Evolutionary conservation across 1,284 basidiomycete genomes (phyloP), one percentile per base, ranked within the genome.

Genomic region (Naganishia sp.): DNA sequence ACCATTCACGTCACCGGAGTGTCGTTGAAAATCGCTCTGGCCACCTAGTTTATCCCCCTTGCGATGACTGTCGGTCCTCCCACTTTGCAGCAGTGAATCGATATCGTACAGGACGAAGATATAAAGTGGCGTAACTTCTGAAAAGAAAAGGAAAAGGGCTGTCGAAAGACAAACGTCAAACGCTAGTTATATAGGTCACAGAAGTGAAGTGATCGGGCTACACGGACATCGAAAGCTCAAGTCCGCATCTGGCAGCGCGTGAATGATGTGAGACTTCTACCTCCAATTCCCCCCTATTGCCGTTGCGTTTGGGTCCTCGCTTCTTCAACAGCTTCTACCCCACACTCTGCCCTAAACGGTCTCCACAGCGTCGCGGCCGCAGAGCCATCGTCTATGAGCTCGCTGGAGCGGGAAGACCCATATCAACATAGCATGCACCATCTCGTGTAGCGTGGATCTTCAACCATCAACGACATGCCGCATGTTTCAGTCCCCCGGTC

Each of bases 51-150:
- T 61, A 61, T 61, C 59, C 36, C 59, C 59, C 59, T 61, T 52
- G 48, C 50, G 33, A 42, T 42, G 21, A 28, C 43, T 70, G 43
- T 48, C 7, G 33, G 21, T 48, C 39, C 42, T 0, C 42, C 18
- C 48, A 25, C 48, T 52, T 61, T 61, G 28, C 59, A 61, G 59
- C 46, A 42, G 48, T n/a, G 72, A 72, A 67, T 74, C 72, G 68
- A 74, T 70, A 16, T 67, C 69, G 67, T 71, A 61, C 52, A 63
- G 39, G 39, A 55, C 33, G 55, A 55, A 49, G 33, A 45, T 18
- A 36, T 64, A 64, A 64, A 64, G 50, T 52, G 53, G 53, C 61
- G 45, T 52, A 55, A 43, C 45, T 56, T 43, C 50, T 55, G 46
- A 49, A 28, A 39, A 55, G 36, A 33, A 48, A n/a, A 18, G 16